phyloP scores from a whole-genome alignment of 2,329 filamentous ascomycete species.

The Hypoxylon sp. region DNA sequence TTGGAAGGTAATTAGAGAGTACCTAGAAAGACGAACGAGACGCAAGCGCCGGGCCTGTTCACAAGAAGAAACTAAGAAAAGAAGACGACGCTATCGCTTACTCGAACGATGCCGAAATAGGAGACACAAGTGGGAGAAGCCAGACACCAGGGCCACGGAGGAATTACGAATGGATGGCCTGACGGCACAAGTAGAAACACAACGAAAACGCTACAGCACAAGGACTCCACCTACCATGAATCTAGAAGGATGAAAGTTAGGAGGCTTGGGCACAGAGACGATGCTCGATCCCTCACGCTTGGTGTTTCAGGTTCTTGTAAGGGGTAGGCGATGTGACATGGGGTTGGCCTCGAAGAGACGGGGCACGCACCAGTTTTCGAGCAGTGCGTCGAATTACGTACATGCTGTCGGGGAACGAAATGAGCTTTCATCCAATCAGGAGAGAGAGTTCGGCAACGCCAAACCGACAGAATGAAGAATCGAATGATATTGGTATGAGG shows the following conservation, averaged over 20 bases:
- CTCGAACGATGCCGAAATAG: constrained; percentile 30
- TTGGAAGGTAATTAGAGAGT: constrained; percentile 35
- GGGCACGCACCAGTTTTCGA: constrained; percentile 27
- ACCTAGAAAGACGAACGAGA: constrained; percentile 37
- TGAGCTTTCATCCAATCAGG: constrained; percentile 29
- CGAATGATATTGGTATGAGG: constrained; percentile 36
- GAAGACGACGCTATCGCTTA: constrained; percentile 10
- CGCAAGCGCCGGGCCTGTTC: constrained; percentile 43
- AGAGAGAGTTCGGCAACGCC: constrained; percentile 19
- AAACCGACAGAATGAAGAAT: constrained; percentile 30
- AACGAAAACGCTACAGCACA: constrained; percentile 36
- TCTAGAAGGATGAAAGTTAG: constrained; percentile 25
- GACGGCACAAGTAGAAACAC: constrained; percentile 38
- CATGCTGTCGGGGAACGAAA: constrained; percentile 10
- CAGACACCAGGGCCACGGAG: constrained; percentile 14
- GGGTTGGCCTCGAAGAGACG: constrained; percentile 3
- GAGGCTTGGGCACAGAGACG: constrained; percentile 26
- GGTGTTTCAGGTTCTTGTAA: constrained; percentile 42
- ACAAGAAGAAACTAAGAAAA: constrained; percentile 13
- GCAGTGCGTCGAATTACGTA: constrained; percentile 23
- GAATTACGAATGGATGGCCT: constrained; percentile 34
- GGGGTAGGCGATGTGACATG: constrained; percentile 23
- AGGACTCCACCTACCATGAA: constrained; percentile 27
- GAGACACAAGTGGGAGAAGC: constrained; percentile 28
- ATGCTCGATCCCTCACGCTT: constrained; percentile 39